Percentiles rank a stretch among this genome's conserved stretches.
These are phyloP conservation scores for Exophiala phaeomuriformis DNA, from an alignment of 2,329 filamentous ascomycete genomes.

Conservation along the genomic window DNA sequence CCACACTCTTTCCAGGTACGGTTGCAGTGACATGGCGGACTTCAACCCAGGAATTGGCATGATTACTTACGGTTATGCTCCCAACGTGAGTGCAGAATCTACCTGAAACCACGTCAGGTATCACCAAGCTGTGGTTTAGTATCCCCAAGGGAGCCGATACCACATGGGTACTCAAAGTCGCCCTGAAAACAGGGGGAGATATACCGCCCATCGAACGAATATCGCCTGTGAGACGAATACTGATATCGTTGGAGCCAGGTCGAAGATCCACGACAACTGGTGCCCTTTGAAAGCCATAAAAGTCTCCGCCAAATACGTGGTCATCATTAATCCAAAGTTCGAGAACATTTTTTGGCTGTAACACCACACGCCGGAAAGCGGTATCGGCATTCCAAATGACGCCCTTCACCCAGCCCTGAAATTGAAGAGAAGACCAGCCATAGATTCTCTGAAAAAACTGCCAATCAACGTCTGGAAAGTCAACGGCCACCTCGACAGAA, in stretches of 20 bases:
- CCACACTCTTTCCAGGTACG: background rate
- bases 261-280: conserved; percentile 45
- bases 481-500: conserved; percentile 38
- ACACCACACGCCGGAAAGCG: conserved; percentile 30
- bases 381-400: conserved; percentile 18
- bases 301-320: conserved; percentile 52
- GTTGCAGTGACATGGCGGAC: conserved; percentile 3
- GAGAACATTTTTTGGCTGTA: conserved; percentile 45
- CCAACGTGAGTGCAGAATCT: conserved; percentile 41
- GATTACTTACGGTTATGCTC: conserved; percentile 17
- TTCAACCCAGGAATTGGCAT: conserved; percentile 12
- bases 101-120: conserved; percentile 47
- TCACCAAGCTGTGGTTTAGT: conserved; percentile 34
- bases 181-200: conserved; percentile 40
- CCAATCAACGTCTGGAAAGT: conserved; percentile 50
- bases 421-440: conserved; percentile 54
- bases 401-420: conserved; percentile 52
- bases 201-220: conserved; percentile 51
- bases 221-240: conserved; percentile 49
- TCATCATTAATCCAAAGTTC: conserved; percentile 48
- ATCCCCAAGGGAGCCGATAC: conserved; percentile 29
- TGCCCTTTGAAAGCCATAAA: conserved; percentile 46
- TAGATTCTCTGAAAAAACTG: conserved; percentile 47
- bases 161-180: conserved; percentile 34
- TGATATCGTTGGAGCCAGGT: conserved; percentile 46